Percentiles rank a stretch among this genome's conserved stretches.
Evolutionary conservation across 2,329 filamentous ascomycete species (phyloP).

Genomic region (Pseudogymnoascus sp.): DNA sequence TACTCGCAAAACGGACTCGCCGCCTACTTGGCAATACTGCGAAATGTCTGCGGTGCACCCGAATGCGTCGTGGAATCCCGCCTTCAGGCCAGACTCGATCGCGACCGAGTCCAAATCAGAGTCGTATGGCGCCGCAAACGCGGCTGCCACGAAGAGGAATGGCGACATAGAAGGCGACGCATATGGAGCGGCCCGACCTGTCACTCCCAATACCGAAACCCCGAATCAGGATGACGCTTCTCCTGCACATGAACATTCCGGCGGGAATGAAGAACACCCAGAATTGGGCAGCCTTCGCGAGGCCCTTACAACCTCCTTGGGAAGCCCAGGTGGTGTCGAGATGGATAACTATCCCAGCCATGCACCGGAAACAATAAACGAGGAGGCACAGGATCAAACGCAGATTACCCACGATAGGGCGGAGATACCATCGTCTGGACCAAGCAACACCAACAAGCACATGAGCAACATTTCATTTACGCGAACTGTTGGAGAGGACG

Average conservation of each 20-base stretch:
- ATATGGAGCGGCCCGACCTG: neutral
- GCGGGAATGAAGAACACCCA: slow-evolving; percentile 17
- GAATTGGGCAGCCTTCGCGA: slow-evolving; percentile 20
- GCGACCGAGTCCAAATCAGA: slow-evolving; percentile 19
- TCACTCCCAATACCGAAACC: slow-evolving; percentile 11
- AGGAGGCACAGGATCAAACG: slow-evolving; percentile 10
- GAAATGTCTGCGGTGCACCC: slow-evolving; percentile 38
- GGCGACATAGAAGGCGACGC: neutral
- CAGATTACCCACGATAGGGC: slow-evolving; percentile 11
- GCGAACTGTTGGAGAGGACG: slow-evolving; percentile 54
- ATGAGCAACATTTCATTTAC: slow-evolving; percentile 55
- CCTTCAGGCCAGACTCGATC: slow-evolving; percentile 40
- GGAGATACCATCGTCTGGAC: slow-evolving; percentile 20
- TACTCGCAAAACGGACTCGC: neutral
- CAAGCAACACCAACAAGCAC: slow-evolving; percentile 41
- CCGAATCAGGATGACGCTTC: neutral
- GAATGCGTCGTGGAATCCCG: slow-evolving; percentile 43
- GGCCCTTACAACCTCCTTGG: slow-evolving; percentile 23
- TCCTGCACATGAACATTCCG: neutral
- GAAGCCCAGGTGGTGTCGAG: slow-evolving; percentile 23
- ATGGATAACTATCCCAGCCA: slow-evolving; percentile 21
- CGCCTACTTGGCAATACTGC: neutral
- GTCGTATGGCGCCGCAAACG: slow-evolving; percentile 2
- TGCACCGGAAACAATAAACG: slow-evolving; percentile 14
- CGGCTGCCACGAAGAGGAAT: neutral